Evolutionary conservation across 2,329 filamentous ascomycete species (phyloP).

Genomic region (Dactylellina parvicollis): DNA sequence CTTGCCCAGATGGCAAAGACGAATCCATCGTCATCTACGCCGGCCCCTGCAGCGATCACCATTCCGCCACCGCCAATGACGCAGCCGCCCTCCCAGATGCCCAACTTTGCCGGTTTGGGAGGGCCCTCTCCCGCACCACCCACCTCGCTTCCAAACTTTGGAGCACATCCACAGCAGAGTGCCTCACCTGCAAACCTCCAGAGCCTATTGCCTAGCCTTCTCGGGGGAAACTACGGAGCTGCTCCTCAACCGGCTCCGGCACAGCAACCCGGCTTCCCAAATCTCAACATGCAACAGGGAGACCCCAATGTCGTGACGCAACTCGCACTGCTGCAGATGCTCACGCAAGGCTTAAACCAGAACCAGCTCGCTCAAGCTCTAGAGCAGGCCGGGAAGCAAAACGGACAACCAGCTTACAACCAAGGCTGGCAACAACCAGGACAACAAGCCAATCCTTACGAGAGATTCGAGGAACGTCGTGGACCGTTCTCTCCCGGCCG

Average conservation of each 20-base stretch:
- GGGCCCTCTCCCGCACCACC: slow-evolving; percentile 55
- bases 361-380: slow-evolving; percentile 46
- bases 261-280: slow-evolving; percentile 56
- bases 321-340: slow-evolving; percentile 46
- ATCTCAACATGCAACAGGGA: slow-evolving; percentile 34
- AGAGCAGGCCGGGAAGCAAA: slow-evolving; percentile 35
- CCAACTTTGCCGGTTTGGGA: slow-evolving; percentile 33
- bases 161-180: slow-evolving; percentile 54
- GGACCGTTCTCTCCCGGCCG: slow-evolving; percentile 53
- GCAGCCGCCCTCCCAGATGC: slow-evolving; percentile 25
- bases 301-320: slow-evolving; percentile 50
- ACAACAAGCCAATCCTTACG: slow-evolving; percentile 24
- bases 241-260: slow-evolving; percentile 58
- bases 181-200: slow-evolving; percentile 26
- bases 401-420: slow-evolving; percentile 46
- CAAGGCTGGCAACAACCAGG: slow-evolving; percentile 47
- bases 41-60: slow-evolving; percentile 57
- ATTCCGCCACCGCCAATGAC: slow-evolving; percentile 45
- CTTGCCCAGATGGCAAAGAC: slow-evolving; percentile 83
- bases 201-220: slow-evolving; percentile 35
- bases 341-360: slow-evolving; percentile 35
- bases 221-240: slow-evolving; percentile 55
- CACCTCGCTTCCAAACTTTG: slow-evolving; percentile 52
- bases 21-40: slow-evolving; percentile 67
- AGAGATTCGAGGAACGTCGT: slow-evolving; percentile 42